Percentiles rank a stretch among this genome's conserved stretches.
Conservation (phyloP, 2,329 filamentous ascomycete genomes). For the Trichophyton simii region DNA sequence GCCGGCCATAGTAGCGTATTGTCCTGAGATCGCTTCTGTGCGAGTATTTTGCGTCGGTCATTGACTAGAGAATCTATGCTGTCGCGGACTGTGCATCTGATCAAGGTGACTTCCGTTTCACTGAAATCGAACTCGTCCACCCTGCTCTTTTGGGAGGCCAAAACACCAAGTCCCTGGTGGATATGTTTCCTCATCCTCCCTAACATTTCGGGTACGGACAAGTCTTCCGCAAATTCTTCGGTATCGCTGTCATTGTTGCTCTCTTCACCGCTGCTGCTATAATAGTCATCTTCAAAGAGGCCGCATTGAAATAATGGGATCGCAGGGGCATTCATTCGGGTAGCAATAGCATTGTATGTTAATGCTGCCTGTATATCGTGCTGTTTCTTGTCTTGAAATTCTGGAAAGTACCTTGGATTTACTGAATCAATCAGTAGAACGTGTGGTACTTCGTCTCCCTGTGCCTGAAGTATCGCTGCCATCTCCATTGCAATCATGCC, state of each 20-base stretch:
- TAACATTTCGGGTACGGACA: conserved; percentile 5
- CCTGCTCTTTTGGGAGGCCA: neutral
- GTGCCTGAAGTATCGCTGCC: conserved; percentile 12
- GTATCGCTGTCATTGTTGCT: conserved; percentile 4
- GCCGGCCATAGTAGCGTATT: conserved; percentile 5
- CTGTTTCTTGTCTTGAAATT: conserved; percentile 8
- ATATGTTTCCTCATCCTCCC: conserved; percentile 7
- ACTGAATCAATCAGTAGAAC: conserved; percentile 17
- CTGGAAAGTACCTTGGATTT: conserved; percentile 12
- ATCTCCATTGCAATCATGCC: conserved; percentile 24
- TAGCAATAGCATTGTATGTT: conserved; percentile 9
- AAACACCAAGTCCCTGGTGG: conserved; percentile 3
- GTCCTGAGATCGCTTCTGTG: conserved; percentile 1
- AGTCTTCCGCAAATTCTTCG: conserved; percentile 4
- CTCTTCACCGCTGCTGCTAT: conserved; percentile 7
- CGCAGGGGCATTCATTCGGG: conserved; percentile 7
- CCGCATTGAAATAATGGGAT: conserved; percentile 6
- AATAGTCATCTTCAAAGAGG: conserved; percentile 6
- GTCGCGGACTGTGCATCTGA: conserved; percentile 6
- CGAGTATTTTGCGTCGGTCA: conserved; percentile 3
- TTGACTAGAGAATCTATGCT: neutral
- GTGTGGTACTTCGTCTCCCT: conserved; percentile 13
- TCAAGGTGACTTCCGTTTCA: conserved; percentile 4
- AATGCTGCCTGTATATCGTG: conserved; percentile 7
- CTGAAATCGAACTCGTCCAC: neutral